These are phyloP conservation scores for Ceratobasidium sp. DNA, from an alignment of 1,284 basidiomycete species.

Conservation along the genomic window DNA sequence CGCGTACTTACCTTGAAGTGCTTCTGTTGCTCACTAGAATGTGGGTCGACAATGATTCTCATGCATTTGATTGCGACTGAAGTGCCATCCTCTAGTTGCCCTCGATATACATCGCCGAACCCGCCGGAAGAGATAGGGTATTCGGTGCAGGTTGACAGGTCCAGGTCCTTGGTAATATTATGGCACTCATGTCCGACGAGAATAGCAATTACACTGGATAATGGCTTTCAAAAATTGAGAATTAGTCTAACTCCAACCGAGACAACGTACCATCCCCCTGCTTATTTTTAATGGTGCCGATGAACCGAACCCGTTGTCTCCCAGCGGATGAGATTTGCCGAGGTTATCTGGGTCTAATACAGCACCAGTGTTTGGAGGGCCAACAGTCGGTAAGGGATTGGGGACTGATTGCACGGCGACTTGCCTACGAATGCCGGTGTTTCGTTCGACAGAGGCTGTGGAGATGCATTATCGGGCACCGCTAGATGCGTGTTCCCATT, in stretches of 20 bases:
- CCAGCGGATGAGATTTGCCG: no score
- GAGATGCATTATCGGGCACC: no score
- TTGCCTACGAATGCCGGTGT: no score
- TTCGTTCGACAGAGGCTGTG: no score
- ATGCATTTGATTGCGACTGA: slow-evolving; percentile 9
- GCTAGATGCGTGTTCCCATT: no score
- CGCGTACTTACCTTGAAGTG: not conserved
- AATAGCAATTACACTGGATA: not conserved
- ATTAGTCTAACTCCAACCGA: not conserved
- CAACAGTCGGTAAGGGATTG: no score
- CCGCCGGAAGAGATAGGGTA: not conserved
- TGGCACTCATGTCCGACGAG: not conserved
- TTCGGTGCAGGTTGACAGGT: not conserved
- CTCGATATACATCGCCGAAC: slow-evolving; percentile 19
- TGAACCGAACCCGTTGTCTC: not conserved
- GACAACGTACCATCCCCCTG: not conserved
- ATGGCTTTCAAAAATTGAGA: not conserved
- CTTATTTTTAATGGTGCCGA: not conserved
- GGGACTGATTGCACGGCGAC: no score
- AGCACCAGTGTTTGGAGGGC: no score
- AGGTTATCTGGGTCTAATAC: no score
- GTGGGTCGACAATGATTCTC: not conserved
- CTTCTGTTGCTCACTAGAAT: not conserved
- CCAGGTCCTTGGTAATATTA: not conserved
- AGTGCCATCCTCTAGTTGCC: not conserved